phyloP scores from a whole-genome alignment of 805 yeast species.

The Ogataea ganodermae region DNA sequence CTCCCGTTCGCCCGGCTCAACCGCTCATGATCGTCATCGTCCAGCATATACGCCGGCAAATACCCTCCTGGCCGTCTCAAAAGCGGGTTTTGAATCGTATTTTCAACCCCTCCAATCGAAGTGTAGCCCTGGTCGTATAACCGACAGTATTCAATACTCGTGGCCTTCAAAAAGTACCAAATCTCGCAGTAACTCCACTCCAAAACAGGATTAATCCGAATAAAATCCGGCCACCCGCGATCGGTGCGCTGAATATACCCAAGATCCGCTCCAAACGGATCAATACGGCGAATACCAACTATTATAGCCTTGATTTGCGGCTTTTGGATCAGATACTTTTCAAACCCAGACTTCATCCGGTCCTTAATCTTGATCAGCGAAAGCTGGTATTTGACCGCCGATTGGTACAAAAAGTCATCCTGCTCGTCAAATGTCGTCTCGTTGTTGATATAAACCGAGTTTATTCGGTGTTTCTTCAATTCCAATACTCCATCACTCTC shows the following conservation, averaged over 20 bases:
- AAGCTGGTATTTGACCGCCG: constrained; percentile 58
- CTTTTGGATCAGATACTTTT: constrained; percentile 53
- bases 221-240: constrained; percentile 86
- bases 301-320: constrained; percentile 68
- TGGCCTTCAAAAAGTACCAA: constrained; percentile 75
- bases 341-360: constrained; percentile 68
- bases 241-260: constrained; percentile 73
- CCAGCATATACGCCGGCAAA: constrained; percentile 59
- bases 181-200: constrained; percentile 84
- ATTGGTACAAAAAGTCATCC: constrained; percentile 59
- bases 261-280: constrained; percentile 74
- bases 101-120: constrained; percentile 76
- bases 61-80: constrained; percentile 36
- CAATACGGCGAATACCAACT: constrained; percentile 86
- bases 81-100: constrained; percentile 73
- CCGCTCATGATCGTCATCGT: constrained; percentile 62
- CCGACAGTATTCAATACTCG: constrained; percentile 66
- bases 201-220: constrained; percentile 83
- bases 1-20: constrained; percentile 32
- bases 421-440: constrained; percentile 73
- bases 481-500: constrained; percentile 19
- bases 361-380: constrained; percentile 45
- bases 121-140: constrained; percentile 87
- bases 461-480: constrained; percentile 30
- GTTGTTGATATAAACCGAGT: constrained; percentile 72